Evolutionary conservation across 2,329 filamentous ascomycete species (phyloP), one percentile per base, ranked within the genome.

Genomic region (Tetracladium maxilliforme): DNA sequence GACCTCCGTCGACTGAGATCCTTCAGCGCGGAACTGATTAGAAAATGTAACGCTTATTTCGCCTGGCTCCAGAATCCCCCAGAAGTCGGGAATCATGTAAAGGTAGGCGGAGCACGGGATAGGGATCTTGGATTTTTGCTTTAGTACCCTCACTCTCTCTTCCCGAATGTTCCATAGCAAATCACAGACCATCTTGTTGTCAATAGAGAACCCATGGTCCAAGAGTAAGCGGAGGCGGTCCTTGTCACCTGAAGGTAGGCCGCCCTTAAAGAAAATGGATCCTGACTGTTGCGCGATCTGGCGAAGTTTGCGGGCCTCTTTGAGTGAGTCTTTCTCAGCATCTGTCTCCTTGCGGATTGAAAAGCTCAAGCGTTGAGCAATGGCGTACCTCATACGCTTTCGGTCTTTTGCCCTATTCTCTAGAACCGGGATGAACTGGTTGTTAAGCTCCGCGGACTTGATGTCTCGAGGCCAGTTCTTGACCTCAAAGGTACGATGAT

Each of bases 31-130:
- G 31, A 81, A 77, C n/a, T 61, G 25, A 7, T 25, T 59, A 0
- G 75, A 78, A 33, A 84, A 83, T 1, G 64, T 59, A 0, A 86
- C 38, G 19, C 79, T 72, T 0, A 84, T 58, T 35, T 86, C 71
- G 2, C 65, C 66, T 19, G 76, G 71, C 24, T 64, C 48, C 1
- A 87, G 43, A 0, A 66, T 49, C 0, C 60, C 62, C 1, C 49
- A 49, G 14, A 79, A 80, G 42, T 87, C 80, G 0, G 74, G 64
- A 0, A 80, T 60, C 50, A 83, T 83, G 30, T 62, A 67, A 0
- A 71, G 49, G 22, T 68, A 70, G 0, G 74, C 66, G 0, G 76
- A 78, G 6, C 60, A 56, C 0, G 62, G 59, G 1, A 83, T 49
- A 2, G 54, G 60, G 24, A 83, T 64, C 23, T 70, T 71, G 27